A percentile compares a stretch with the other conserved stretches of the same genome.
phyloP scores from a whole-genome alignment of 2,329 filamentous ascomycete species.

The Fusarium transvaalense region DNA sequence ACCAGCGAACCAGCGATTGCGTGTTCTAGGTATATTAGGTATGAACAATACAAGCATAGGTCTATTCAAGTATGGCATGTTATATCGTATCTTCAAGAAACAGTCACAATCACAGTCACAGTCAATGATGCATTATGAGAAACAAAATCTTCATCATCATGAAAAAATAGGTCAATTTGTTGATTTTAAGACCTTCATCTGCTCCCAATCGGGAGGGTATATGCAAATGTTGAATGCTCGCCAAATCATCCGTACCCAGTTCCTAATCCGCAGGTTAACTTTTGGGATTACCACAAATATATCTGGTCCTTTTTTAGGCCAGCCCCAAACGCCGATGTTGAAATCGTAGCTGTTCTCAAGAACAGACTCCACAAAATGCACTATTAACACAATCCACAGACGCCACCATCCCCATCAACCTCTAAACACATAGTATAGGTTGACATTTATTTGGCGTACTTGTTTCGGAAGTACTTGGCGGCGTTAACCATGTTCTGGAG shows the following conservation, averaged over 20 bases:
- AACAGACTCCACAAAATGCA: conserved; percentile 53
- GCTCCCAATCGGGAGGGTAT: conserved; percentile 52
- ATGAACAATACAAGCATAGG: no score
- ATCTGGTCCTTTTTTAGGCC: conserved; percentile 53
- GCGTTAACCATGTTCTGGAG: conserved; percentile 98
- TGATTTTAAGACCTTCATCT: conserved; percentile 48
- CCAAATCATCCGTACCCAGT: conserved; percentile 49
- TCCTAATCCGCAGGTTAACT: conserved; percentile 52
- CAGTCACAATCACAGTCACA: not conserved
- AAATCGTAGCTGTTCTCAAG: conserved; percentile 63
- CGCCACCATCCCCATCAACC: conserved; percentile 38
- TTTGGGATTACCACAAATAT: conserved; percentile 55
- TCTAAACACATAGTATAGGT: conserved; percentile 33
- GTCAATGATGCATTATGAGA: not conserved
- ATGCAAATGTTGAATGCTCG: conserved; percentile 59
- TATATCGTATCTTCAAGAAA: not conserved
- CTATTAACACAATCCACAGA: conserved; percentile 50
- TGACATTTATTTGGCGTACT: conserved; percentile 74
- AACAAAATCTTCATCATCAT: conserved; percentile 39
- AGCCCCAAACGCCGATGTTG: conserved; percentile 69
- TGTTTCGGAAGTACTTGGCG: conserved; percentile 94
- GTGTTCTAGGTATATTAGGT: no score
- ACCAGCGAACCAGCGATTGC: not conserved
- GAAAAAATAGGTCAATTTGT: conserved; percentile 49
- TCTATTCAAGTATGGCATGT: no score